A percentile compares a stretch with the other conserved stretches of the same genome.
Evolutionary conservation across 768 basidiomycete species (phyloP).

Genomic region (Kwoniella mangroviensis): DNA sequence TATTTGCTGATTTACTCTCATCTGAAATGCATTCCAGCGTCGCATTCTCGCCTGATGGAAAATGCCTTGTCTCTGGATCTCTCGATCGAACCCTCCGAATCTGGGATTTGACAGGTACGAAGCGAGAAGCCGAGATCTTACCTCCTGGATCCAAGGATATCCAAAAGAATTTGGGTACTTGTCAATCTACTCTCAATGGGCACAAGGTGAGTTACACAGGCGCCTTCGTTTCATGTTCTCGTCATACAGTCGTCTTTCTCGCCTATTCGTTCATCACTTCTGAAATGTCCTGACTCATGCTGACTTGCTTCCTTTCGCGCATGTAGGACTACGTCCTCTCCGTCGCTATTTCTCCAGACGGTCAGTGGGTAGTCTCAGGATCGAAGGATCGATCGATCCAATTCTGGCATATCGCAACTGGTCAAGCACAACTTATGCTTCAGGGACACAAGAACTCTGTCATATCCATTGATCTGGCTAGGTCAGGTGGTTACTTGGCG

Average conservation of each 20-base stretch:
- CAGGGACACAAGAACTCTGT: slow-evolving; percentile 78
- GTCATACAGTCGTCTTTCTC: not conserved
- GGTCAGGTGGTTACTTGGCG: slow-evolving; percentile 67
- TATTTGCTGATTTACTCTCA: not conserved
- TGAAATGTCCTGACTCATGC: not conserved
- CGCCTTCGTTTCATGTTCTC: not conserved
- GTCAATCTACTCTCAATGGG: slow-evolving; percentile 83
- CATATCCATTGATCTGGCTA: slow-evolving; percentile 73
- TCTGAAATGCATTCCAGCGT: slow-evolving; percentile 58
- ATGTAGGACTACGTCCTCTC: slow-evolving; percentile 72
- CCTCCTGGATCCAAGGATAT: slow-evolving; percentile 44
- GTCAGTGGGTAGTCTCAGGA: slow-evolving; percentile 92
- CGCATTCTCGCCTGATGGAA: slow-evolving; percentile 91
- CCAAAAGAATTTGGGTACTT: slow-evolving; percentile 61
- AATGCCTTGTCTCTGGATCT: slow-evolving; percentile 84
- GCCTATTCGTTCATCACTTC: not conserved
- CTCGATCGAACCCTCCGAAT: slow-evolving; percentile 85
- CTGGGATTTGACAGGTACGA: slow-evolving; percentile 71
- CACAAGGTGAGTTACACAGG: slow-evolving; percentile 68
- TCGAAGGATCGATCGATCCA: slow-evolving; percentile 90
- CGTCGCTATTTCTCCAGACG: slow-evolving; percentile 84
- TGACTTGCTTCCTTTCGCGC: too few species aligned
- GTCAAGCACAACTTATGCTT: slow-evolving; percentile 87
- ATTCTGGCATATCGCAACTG: slow-evolving; percentile 77
- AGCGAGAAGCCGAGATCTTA: slow-evolving; percentile 44